Evolutionary conservation across 192 early-diverging fungal species (phyloP).

Genomic region (Piromyces finnis): DNA sequence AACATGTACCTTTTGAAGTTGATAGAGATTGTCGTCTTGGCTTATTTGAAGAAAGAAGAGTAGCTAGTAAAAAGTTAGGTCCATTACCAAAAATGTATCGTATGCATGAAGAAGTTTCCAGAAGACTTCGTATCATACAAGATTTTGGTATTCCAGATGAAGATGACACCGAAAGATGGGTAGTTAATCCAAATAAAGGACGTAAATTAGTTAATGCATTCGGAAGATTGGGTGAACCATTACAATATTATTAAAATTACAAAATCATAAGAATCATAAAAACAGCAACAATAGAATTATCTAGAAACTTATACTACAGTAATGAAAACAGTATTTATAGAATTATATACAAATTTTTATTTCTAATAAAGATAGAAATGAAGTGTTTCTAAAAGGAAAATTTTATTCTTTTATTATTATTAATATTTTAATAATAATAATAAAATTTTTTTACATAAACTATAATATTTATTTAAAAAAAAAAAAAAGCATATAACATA

Average conservation of each 20-base stretch:
- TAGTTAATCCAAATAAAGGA: neutral
- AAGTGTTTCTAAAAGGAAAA: no score
- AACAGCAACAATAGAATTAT: no score
- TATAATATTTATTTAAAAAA: no score
- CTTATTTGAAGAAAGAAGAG: neutral
- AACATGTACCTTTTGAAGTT: neutral
- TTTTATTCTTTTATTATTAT: no score
- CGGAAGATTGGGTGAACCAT: neutral
- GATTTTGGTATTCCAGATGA: neutral
- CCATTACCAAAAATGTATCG: neutral
- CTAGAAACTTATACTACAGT: no score
- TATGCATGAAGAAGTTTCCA: neutral
- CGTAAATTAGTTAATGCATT: neutral
- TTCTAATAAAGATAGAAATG: no score
- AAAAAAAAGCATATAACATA: no score
- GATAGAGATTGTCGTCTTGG: neutral
- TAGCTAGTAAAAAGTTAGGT: neutral
- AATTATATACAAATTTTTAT: no score
- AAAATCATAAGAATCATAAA: no score
- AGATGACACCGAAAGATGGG: neutral
- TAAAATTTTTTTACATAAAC: no score
- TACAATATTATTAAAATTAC: neutral
- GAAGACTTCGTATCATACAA: neutral
- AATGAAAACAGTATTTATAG: no score
- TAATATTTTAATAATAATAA: no score